Conservation (phyloP, 192 early-diverging fungal species). For the Dissophora globulifera region DNA sequence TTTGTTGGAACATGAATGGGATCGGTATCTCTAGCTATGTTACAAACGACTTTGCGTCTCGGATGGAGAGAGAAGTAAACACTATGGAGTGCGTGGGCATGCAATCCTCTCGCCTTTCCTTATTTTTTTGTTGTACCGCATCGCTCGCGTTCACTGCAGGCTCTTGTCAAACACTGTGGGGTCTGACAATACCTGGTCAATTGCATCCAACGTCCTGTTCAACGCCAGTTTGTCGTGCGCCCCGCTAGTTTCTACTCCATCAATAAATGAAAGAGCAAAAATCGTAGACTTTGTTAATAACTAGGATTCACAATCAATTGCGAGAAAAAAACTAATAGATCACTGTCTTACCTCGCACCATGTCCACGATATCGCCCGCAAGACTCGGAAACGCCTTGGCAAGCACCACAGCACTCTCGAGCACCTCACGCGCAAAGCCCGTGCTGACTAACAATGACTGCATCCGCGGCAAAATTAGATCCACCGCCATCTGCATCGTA, state of each 20-base stretch:
- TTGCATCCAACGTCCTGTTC: not conserved
- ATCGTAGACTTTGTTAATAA: too few species aligned
- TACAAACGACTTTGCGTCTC: too few species aligned
- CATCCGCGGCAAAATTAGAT: constrained; percentile 27
- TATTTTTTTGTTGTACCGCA: too few species aligned
- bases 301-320: too few species aligned
- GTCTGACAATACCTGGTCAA: not conserved
- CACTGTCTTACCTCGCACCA: constrained; percentile 26
- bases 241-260: not conserved
- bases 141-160: too few species aligned
- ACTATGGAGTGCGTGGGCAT: too few species aligned
- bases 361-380: constrained; percentile 7
- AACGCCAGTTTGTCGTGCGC: not conserved
- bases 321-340: too few species aligned
- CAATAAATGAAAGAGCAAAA: too few species aligned
- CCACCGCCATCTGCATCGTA: constrained; percentile 29
- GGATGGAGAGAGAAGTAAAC: too few species aligned
- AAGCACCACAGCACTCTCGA: constrained; percentile 30
- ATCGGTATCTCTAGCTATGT: too few species aligned
- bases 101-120: too few species aligned
- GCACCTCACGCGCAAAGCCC: constrained; percentile 17
- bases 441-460: constrained; percentile 9
- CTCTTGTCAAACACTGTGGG: not conserved
- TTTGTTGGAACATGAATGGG: too few species aligned
- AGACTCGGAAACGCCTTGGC: constrained; percentile 28